phyloP scores from a whole-genome alignment of 768 basidiomycete species.

The Rhodotorula toruloides region DNA sequence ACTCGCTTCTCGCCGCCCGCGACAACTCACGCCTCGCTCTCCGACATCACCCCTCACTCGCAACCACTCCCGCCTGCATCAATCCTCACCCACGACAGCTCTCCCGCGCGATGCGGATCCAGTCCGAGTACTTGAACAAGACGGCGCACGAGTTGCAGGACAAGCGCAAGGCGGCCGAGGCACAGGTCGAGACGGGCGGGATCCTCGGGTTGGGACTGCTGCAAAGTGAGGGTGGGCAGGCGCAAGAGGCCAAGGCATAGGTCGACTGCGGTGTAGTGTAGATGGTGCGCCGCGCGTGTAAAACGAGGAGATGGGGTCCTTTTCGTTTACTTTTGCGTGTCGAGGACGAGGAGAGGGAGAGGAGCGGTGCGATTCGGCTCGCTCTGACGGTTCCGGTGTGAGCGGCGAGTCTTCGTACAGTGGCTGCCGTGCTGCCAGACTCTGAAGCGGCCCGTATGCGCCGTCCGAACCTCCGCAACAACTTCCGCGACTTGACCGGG shows the following conservation, averaged over 20 bases:
- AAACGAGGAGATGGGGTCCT: too few species aligned
- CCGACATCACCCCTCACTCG: background rate
- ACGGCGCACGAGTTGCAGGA: slow-evolving; percentile 63
- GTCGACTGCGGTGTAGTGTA: background rate
- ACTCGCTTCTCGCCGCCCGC: background rate
- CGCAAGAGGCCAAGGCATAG: slow-evolving; percentile 19
- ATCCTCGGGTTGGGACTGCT: slow-evolving; percentile 73
- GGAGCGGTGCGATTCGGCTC: background rate
- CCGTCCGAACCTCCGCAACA: too few species aligned
- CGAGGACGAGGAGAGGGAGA: background rate
- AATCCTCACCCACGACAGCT: slow-evolving; percentile 42
- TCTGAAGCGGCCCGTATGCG: too few species aligned
- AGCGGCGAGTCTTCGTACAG: too few species aligned
- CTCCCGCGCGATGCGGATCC: slow-evolving; percentile 50
- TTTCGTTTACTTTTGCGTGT: background rate
- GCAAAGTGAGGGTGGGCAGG: slow-evolving; percentile 50
- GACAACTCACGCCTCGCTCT: too few species aligned
- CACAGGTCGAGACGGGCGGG: slow-evolving; percentile 66
- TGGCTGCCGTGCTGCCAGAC: too few species aligned
- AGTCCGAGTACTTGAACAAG: slow-evolving; percentile 51
- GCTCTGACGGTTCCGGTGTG: too few species aligned
- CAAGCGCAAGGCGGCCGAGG: slow-evolving; percentile 65
- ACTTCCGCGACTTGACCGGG: too few species aligned
- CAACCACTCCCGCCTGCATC: background rate
- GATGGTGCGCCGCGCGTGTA: too few species aligned